Evolutionary conservation across 2,329 filamentous ascomycete genomes (phyloP).

Genomic region (Talaromyces verruculosus): DNA sequence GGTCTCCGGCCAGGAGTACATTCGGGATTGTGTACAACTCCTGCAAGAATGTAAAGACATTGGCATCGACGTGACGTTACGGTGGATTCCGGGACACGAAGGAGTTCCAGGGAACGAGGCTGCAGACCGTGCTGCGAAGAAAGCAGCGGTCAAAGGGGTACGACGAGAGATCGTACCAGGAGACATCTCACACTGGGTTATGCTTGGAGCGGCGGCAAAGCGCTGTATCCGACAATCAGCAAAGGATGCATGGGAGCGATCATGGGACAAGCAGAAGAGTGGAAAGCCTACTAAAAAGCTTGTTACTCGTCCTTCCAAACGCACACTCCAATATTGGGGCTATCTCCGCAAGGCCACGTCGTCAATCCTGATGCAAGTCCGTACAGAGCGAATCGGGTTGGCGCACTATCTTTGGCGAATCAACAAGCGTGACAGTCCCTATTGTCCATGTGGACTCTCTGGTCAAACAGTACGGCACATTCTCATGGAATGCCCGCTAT

Average conservation of each 20-base stretch:
- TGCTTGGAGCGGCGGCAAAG: neutral
- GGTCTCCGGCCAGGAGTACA: neutral
- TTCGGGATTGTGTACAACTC: neutral
- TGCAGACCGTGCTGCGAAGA: neutral
- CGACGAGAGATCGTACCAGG: neutral
- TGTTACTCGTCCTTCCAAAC: neutral
- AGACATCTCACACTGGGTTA: neutral
- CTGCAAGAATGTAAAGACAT: neutral
- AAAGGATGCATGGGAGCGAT: neutral
- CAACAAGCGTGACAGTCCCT: neutral
- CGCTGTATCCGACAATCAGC: neutral
- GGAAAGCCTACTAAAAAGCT: neutral
- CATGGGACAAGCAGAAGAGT: neutral
- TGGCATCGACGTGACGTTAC: neutral
- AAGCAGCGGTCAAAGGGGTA: neutral
- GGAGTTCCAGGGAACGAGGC: neutral
- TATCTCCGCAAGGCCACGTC: conserved; percentile 1
- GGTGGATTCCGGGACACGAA: neutral
- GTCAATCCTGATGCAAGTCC: conserved; percentile 2
- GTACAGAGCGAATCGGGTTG: neutral
- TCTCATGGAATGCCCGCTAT: neutral
- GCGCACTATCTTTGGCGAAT: conserved; percentile 4
- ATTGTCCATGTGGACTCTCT: neutral
- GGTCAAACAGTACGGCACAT: neutral
- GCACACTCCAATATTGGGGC: neutral